Percentiles rank a stretch among this genome's conserved stretches.
Conservation (phyloP, 2,329 filamentous ascomycete genomes). For the Davidsoniella eucalypti region DNA sequence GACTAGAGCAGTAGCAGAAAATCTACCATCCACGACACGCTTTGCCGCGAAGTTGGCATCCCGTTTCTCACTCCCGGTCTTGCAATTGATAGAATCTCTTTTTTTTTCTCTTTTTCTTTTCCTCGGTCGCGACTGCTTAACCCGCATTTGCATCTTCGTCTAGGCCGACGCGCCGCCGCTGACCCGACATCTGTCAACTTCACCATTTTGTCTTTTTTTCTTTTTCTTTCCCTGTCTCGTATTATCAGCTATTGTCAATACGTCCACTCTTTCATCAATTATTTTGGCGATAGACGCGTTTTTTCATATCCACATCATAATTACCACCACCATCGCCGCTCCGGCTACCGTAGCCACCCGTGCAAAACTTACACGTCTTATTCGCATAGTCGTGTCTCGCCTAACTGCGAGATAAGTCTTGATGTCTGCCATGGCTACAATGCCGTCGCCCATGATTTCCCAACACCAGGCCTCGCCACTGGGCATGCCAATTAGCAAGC, state of each 20-base stretch:
- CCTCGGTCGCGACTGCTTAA: not conserved
- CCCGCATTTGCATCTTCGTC: too few relatives aligned
- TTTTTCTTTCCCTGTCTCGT: too few relatives aligned
- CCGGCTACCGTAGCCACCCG: too few relatives aligned
- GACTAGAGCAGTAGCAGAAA: too few relatives aligned
- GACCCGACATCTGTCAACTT: not conserved
- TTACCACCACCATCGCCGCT: not conserved
- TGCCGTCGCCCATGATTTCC: constrained; percentile 13
- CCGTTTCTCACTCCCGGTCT: too few relatives aligned
- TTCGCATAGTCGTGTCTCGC: too few relatives aligned
- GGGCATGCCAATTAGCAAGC: constrained; percentile 5
- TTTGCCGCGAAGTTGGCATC: too few relatives aligned
- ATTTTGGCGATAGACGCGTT: not conserved
- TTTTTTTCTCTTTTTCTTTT: not conserved
- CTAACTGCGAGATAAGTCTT: not conserved
- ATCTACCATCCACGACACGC: too few relatives aligned
- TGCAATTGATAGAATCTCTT: not conserved
- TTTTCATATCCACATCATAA: not conserved
- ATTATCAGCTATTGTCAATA: not conserved
- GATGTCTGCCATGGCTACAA: constrained; percentile 10
- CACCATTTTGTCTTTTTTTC: not conserved
- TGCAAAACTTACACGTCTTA: too few relatives aligned
- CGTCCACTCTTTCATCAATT: not conserved
- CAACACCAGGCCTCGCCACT: constrained; percentile 7
- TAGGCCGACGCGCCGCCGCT: too few relatives aligned